phyloP scores from a whole-genome alignment of 805 yeast genomes.

The Cyberlindnera meyerae region DNA sequence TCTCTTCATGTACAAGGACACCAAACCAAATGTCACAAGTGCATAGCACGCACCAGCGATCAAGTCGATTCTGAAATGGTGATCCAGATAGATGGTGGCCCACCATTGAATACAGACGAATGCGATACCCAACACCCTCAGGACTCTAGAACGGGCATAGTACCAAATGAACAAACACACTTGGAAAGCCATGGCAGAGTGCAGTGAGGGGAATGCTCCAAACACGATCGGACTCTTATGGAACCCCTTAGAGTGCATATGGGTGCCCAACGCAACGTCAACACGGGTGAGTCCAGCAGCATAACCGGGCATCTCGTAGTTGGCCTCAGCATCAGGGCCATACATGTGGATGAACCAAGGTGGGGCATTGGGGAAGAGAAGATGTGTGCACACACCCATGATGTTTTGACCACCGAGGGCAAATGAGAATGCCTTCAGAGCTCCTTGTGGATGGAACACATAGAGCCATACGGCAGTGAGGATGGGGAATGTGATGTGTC shows the following conservation, averaged over 20 bases:
- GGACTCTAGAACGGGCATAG: slow-evolving; percentile 29
- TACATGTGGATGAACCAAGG: slow-evolving; percentile 67
- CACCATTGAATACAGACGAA: slow-evolving; percentile 64
- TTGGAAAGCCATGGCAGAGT: slow-evolving; percentile 61
- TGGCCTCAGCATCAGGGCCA: slow-evolving; percentile 50
- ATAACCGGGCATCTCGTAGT: slow-evolving; percentile 60
- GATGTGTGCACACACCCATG: slow-evolving; percentile 54
- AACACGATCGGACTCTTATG: slow-evolving; percentile 66
- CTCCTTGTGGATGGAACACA: slow-evolving; percentile 64
- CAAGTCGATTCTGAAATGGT: slow-evolving; percentile 64
- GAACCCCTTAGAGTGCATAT: slow-evolving; percentile 55
- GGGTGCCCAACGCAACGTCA: slow-evolving; percentile 60
- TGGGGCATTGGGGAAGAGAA: slow-evolving; percentile 64
- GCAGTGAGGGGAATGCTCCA: slow-evolving; percentile 61
- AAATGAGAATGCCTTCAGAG: slow-evolving; percentile 46
- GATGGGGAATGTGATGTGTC: slow-evolving; percentile 58
- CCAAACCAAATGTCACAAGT: slow-evolving; percentile 35
- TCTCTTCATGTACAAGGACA: slow-evolving; percentile 35
- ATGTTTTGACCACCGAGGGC: slow-evolving; percentile 58
- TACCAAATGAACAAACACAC: slow-evolving; percentile 36
- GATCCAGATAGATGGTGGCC: slow-evolving; percentile 70
- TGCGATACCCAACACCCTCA: slow-evolving; percentile 30
- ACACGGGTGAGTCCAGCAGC: slow-evolving; percentile 68
- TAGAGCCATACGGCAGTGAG: slow-evolving; percentile 59
- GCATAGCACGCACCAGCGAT: slow-evolving; percentile 53